Evolutionary conservation across 768 basidiomycete genomes (phyloP).

Genomic region (Saitozyma podzolica): DNA sequence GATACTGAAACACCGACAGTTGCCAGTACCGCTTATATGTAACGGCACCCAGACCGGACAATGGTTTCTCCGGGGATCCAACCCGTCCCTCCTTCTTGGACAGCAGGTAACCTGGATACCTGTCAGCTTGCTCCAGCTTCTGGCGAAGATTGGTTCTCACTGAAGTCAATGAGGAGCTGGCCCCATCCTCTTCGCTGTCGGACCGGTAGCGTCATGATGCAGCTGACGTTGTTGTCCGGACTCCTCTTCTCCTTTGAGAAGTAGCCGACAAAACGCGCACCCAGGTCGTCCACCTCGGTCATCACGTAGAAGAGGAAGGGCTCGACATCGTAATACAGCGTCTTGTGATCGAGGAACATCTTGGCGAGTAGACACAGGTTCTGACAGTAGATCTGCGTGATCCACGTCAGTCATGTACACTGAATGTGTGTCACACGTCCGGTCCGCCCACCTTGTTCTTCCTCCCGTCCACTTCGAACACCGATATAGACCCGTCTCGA

Average conservation of each 20-base stretch:
- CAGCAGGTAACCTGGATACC: constrained; percentile 75
- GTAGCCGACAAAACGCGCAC: constrained; percentile 94
- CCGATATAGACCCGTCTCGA: constrained; percentile 78
- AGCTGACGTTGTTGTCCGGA: constrained; percentile 94
- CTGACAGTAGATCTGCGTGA: constrained; percentile 87
- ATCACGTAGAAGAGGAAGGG: constrained; percentile 99
- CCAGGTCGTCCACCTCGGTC: constrained; percentile 83
- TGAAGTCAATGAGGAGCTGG: constrained; percentile 95
- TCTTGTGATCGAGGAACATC: constrained; percentile 99
- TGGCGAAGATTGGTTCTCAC: constrained; percentile 60
- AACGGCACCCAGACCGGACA: constrained; percentile 85
- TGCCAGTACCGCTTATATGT: constrained; percentile 98
- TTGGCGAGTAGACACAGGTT: constrained; percentile 95
- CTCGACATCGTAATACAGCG: constrained; percentile 97
- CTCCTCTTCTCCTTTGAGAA: constrained; percentile 99
- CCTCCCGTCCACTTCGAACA: constrained; percentile 97
- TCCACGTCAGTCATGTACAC: neutral
- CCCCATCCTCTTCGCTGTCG: constrained; percentile 96
- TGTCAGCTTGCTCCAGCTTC: neutral
- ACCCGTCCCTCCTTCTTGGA: constrained; percentile 89
- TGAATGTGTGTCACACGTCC: neutral
- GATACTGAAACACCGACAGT: constrained; percentile 76
- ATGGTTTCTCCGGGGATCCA: constrained; percentile 94
- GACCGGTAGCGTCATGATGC: constrained; percentile 98
- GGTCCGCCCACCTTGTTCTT: constrained; percentile 75